Percentiles rank a stretch among this genome's conserved stretches.
Evolutionary conservation across 345 rosid genomes (phyloP).

Genomic region (Ailanthus altissimus): DNA sequence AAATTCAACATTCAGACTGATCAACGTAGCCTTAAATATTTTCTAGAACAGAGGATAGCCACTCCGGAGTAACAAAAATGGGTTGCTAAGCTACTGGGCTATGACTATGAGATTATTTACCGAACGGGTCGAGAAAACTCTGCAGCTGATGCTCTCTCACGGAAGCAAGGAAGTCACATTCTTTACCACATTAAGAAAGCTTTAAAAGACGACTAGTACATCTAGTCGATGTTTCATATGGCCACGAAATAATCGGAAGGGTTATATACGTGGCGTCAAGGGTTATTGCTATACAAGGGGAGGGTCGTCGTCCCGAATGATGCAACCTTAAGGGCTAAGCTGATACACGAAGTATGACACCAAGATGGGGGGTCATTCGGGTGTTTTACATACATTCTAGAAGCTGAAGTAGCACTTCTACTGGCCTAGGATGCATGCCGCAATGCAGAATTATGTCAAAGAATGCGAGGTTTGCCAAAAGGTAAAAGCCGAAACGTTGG

Average conservation of each 20-base stretch:
- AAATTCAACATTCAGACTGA: too few species aligned
- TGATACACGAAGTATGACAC: neutral
- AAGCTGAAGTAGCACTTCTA: too few species aligned
- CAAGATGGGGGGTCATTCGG: neutral
- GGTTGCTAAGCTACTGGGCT: neutral
- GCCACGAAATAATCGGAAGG: too few species aligned
- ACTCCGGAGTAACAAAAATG: neutral
- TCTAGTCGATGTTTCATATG: neutral
- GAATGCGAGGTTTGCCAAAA: too few species aligned
- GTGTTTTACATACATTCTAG: neutral
- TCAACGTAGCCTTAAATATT: too few species aligned
- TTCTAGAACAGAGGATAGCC: too few species aligned
- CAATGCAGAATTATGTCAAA: too few species aligned
- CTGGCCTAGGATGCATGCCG: too few species aligned
- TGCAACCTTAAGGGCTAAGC: neutral
- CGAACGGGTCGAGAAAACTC: constrained; percentile 4
- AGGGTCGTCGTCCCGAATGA: neutral
- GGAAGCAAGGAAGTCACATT: too few species aligned
- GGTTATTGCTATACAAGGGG: constrained; percentile 12
- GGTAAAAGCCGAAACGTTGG: neutral
- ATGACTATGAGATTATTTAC: neutral
- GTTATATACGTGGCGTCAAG: too few species aligned
- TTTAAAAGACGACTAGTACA: neutral
- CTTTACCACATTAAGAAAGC: too few species aligned
- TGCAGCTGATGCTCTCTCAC: neutral